Evolutionary conservation across 805 yeast genomes (phyloP), one percentile per base, ranked within the genome.

Genomic region (Saccharomycopsis sp.): DNA sequence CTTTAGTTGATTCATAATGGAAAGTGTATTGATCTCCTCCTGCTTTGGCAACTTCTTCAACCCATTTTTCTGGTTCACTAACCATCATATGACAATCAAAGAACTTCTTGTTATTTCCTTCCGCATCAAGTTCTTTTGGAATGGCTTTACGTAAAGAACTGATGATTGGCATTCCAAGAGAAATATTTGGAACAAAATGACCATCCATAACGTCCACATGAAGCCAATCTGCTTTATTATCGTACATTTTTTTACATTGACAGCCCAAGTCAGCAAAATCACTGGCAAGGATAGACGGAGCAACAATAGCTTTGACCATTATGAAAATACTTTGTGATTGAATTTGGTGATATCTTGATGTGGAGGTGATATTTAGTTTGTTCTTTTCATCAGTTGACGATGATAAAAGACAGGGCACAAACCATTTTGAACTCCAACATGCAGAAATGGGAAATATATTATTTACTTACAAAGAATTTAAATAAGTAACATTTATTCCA

Each of bases 41-140:
- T 34, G 88, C 89, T 49, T 79, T 74, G 34, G 94, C 96, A 52
- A 92, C 79, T 47, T 82, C 94, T 37, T 74, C 81, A 42, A 92
- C 92, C 97, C 97, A 92, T 56, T 78, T 76, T 57, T 84, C 94
- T 13, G 98, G 98, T 50, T 68, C 59, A 18, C 87, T 67, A 31
- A 92, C 96, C 98, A 92, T 92, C 96, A 92, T 88, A 63, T 92
- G 98, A 62, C 97, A 89, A 60, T 92, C 98, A 56, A 92, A 89
- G 48, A 73, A 73, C 34, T 62, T 53, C 17, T 42, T 21, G 26
- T 46, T 46, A 27, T 46, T 45, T 9, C 20, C 37, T 8, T 34
- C 32, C 9, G 34, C 12, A 28, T 46, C 30, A 52, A 73, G 74
- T 3, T 69, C 68, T 36, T 59, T 58, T 38, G 97, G 95, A 34